Conservation (phyloP, 306 rosid genomes). For the Fragaria vesca region DNA sequence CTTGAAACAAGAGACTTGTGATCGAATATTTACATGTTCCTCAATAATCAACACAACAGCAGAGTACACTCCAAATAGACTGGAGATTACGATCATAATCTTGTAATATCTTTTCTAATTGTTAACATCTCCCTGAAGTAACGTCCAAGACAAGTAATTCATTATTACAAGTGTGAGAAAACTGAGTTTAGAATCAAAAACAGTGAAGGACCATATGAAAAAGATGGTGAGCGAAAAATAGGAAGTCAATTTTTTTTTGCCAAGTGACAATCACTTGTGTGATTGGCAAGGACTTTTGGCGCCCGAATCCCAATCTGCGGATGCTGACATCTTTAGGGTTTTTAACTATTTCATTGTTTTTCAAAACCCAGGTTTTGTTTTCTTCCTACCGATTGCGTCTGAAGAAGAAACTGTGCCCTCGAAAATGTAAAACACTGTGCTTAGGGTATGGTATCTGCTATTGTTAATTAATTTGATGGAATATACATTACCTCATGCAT, state of each 20-base stretch:
- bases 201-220: constrained; percentile 3
- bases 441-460: not conserved
- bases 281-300: constrained; percentile 47
- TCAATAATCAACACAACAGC: not conserved
- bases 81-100: not conserved
- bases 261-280: constrained; percentile 21
- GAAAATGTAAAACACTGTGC: constrained; percentile 25
- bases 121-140: not conserved
- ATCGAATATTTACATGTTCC: not conserved
- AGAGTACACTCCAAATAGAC: not conserved
- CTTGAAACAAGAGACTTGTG: not conserved
- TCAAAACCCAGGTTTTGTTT: constrained; percentile 23
- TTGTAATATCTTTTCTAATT: not conserved
- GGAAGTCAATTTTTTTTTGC: constrained; percentile 43
- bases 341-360: constrained; percentile 19
- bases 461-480: constrained; percentile 34
- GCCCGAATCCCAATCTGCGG: constrained; percentile 25
- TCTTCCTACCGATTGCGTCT: constrained; percentile 40
- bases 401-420: constrained; percentile 36
- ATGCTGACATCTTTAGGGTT: constrained; percentile 41
- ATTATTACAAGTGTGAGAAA: constrained; percentile 9
- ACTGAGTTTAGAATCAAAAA: constrained; percentile 25
- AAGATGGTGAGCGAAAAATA: constrained; percentile 19
- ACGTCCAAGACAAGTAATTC: constrained; percentile 9
- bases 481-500: constrained; percentile 41